Evolutionary conservation across 1,284 basidiomycete species (phyloP), one percentile per base, ranked within the genome.

Genomic region (Thecaphora thlaspeos): DNA sequence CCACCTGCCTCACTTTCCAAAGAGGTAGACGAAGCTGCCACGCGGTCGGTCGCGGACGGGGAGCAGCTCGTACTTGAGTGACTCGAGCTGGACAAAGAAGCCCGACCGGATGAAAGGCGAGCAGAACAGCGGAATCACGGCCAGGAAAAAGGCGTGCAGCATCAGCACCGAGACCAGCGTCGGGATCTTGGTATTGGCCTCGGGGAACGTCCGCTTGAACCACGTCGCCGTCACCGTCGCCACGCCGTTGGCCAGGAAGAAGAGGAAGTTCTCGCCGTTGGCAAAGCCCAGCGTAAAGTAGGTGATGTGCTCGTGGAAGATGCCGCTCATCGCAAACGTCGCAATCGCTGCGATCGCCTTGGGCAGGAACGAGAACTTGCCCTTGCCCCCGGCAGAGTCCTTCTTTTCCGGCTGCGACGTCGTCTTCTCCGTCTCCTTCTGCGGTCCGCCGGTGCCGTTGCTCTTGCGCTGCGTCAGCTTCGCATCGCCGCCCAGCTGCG

Each of bases 251-350:
- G 58, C 42, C 15, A 75, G 45, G 68, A 77, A 77, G 46, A 77
- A 77, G 51, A 72, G 24, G 21, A 76, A 75, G 59, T 77, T 73
- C 41, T 70, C 62, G n/a, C 70, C 70, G 37, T 59, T 66, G 39
- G 74, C 75, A 38, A 68, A 70, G 19, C 60, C 66, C 18, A 70
- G 61, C 19, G 70, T 71, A 28, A 49, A 71, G 46, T 63, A 68
- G 30, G 70, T 73, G 41, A 77, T 73, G 62, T 72, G 71, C 46
- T 77, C 75, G 59, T 77, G 75, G 53, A 70, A 70, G 45, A 70
- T 50, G 38, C 71, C 73, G 37, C 63, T 68, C 59, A 73, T 71
- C 40, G 69, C 62, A 48, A 77, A 77, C 2, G 75, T 76, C 43
- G 56, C 14, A 36, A 74, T 71, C 23, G 72, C 72, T 2, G 68